These are phyloP conservation scores for Stevia rebaudiana DNA, from an alignment of 140 eudicot species.

Conservation along the genomic window DNA sequence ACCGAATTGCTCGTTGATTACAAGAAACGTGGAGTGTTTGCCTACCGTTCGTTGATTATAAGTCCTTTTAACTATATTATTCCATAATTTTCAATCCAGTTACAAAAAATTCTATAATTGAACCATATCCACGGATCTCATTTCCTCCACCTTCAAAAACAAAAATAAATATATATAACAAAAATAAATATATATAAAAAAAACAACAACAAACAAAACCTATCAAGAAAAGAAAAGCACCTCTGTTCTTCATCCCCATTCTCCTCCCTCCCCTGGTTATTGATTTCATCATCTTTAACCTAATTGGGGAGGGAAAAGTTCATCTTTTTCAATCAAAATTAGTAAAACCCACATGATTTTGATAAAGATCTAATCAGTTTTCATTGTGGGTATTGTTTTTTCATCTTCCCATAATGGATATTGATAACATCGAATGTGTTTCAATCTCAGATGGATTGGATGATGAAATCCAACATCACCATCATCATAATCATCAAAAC, in stretches of 20 bases:
- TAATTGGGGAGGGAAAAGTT: conserved; percentile 34
- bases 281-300: conserved; percentile 29
- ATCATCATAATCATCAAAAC: conserved; percentile 26
- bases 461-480: conserved; percentile 41
- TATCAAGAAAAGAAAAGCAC: conserved; percentile 41
- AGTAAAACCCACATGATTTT: conserved; percentile 14
- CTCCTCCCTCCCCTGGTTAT: conserved; percentile 30
- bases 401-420: conserved; percentile 40
- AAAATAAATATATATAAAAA: background rate
- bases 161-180: background rate
- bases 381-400: conserved; percentile 10
- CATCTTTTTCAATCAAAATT: background rate
- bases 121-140: conserved; percentile 27
- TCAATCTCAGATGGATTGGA: conserved; percentile 58
- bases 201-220: conserved; percentile 6
- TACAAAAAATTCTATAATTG: conserved; percentile 4
- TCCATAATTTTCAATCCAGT: background rate
- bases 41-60: no score
- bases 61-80: no score
- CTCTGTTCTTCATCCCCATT: conserved; percentile 18
- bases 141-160: conserved; percentile 10
- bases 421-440: conserved; percentile 66
- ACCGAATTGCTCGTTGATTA: no score
- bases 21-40: no score
- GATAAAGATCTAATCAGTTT: conserved; percentile 7